Percentiles rank a stretch among this genome's conserved stretches.
Conservation (phyloP, 1,139 yeast species). For the Geotrichum europaeum region DNA sequence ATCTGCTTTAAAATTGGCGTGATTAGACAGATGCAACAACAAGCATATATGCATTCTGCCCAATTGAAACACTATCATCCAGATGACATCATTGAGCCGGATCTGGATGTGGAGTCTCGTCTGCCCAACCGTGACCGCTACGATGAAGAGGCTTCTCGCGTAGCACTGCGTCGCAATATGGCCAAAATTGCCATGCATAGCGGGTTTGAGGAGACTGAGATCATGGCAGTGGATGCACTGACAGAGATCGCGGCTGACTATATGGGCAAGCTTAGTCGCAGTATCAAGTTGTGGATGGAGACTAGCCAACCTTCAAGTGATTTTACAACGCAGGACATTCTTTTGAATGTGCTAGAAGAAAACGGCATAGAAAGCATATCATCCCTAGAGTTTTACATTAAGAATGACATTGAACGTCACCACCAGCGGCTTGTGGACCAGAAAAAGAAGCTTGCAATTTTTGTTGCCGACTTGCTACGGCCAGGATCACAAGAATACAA, state of each 20-base stretch:
- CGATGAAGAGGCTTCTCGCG: conserved; percentile 53
- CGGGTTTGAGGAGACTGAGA: conserved; percentile 84
- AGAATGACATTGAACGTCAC: conserved; percentile 67
- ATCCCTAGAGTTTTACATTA: conserved; percentile 65
- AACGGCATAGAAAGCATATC: conserved; percentile 83
- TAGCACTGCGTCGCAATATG: conserved; percentile 62
- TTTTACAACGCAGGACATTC: conserved; percentile 42
- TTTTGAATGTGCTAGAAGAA: conserved; percentile 63
- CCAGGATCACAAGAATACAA: conserved; percentile 68
- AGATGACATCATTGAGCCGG: conserved; percentile 56
- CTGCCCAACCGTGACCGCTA: conserved; percentile 59
- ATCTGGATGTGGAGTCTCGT: conserved; percentile 73
- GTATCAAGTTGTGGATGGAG: conserved; percentile 54
- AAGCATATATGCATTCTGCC: conserved; percentile 65
- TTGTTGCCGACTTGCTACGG: conserved; percentile 72
- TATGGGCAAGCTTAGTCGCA: conserved; percentile 63
- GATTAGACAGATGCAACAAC: conserved; percentile 87
- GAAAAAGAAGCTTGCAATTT: conserved; percentile 58
- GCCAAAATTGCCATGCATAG: conserved; percentile 84
- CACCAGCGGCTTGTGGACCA: conserved; percentile 64
- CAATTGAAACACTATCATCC: conserved; percentile 68
- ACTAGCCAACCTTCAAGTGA: conserved; percentile 33
- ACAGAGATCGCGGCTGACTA: conserved; percentile 82
- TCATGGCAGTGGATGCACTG: conserved; percentile 69
- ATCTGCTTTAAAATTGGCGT: conserved; percentile 84